A percentile compares a stretch with the other conserved stretches of the same genome.
phyloP scores from a whole-genome alignment of 768 basidiomycete genomes.

The Albatrellus ellisii region DNA sequence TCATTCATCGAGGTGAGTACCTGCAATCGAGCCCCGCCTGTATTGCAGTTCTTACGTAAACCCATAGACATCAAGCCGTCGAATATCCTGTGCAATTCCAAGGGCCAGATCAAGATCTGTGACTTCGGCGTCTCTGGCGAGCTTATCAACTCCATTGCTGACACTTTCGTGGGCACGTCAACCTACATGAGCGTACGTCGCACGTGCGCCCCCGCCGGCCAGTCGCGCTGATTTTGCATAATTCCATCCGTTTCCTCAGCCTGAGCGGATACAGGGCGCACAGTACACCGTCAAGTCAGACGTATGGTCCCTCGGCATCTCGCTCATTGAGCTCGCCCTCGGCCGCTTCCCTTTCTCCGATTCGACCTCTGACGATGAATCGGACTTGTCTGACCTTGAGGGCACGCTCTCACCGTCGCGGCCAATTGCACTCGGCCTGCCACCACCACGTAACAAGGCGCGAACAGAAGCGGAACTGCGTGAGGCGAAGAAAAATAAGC shows the following conservation, averaged over 20 bases:
- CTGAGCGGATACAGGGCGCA: constrained; percentile 97
- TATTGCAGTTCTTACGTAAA: not conserved
- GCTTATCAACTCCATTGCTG: constrained; percentile 96
- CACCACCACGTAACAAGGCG: constrained; percentile 19
- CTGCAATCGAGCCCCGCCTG: not conserved
- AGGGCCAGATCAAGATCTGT: constrained; percentile 96
- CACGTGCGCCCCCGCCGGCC: constrained; percentile 2
- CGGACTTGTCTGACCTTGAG: constrained; percentile 67
- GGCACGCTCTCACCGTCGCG: constrained; percentile 64
- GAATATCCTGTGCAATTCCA: constrained; percentile 90
- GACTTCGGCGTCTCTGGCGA: constrained; percentile 99
- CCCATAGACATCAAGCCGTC: constrained; percentile 95
- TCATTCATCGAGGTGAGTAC: constrained; percentile 92
- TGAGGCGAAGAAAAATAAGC: constrained; percentile 59
- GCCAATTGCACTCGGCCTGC: constrained; percentile 38
- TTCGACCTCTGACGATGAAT: constrained; percentile 54
- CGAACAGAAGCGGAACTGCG: constrained; percentile 23
- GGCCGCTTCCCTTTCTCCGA: constrained; percentile 96
- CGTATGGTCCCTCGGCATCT: constrained; percentile 97
- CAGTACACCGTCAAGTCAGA: constrained; percentile 99
- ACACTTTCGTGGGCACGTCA: constrained; percentile 97
- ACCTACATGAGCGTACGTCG: constrained; percentile 96
- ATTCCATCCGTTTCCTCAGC: no score
- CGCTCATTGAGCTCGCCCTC: constrained; percentile 90
- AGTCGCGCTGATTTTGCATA: constrained; percentile 7